Base-by-base conservation (phyloP, 805 yeast genomes). In the Dipodascus albidus region DNA sequence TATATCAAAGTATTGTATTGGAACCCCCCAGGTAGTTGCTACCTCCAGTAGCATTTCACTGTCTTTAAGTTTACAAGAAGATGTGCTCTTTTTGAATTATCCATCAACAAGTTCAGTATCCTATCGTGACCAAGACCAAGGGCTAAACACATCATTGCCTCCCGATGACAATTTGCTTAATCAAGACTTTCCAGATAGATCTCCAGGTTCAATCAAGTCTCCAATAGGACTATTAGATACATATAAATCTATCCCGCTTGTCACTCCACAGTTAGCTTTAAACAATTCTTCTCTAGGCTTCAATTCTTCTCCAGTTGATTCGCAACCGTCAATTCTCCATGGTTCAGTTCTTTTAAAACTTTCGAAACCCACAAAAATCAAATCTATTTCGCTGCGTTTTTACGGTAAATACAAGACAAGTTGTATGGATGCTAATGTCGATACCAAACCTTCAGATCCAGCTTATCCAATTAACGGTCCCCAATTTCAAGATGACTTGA, bases 281-380 rank as follows among this genome's bases (percentile, higher is more conserved):
- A 11, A 6, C 20, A 38, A 14, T 19, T n/a, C 20, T 17, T 38
- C 20, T 38, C 20, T 38, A 6, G 44, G 44, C 14, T 19, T 6
- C 20, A 38, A 14, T 19, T 38, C 44, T 6, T n/a, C 44, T 14
- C 44, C 44, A 38, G 20, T 17, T 8, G 60, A 58, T 21, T 53
- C 54, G 27, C 52, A 60, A 2, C 64, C 65, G 1, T 75, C 91
- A 1, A 67, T 89, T 23, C 70, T 90, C 44, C 73, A 96, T 51
- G 97, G 97, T 0, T 80, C 88, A 21, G 69, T 90, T 14, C 78
- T 84, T 49, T 59, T 90, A 6, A 75, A 93, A 54, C 77, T 90
- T 1, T 60, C 82, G 52, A 88, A 87, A 61, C 83, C 91, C 0
- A 75, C 84, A 35, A 85, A 80, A 63, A 71, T 89, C 60, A 87